These are phyloP conservation scores for Elongisporangium anandrum DNA, from an alignment of 352 stramenopile genomes.

Conservation along the genomic window DNA sequence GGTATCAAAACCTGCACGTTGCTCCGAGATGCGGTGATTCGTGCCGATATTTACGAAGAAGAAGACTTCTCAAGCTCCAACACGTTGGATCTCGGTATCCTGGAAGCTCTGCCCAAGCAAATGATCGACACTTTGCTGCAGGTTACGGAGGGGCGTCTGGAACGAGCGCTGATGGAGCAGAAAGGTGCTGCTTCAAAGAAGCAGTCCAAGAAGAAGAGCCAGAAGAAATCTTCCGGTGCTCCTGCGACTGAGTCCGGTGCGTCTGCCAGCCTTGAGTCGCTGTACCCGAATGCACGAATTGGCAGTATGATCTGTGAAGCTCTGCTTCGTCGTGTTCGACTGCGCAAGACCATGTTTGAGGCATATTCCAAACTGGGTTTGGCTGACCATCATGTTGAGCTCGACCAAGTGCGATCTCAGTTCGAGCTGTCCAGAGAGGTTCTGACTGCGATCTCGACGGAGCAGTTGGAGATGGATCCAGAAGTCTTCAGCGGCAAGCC, in stretches of 20 bases:
- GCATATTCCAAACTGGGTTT: constrained; percentile 43
- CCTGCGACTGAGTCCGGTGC: constrained; percentile 1
- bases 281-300: constrained; percentile 51
- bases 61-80: constrained; percentile 90
- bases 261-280: constrained; percentile 13
- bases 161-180: constrained; percentile 33
- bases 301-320: constrained; percentile 52
- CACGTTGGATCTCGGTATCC: constrained; percentile 50
- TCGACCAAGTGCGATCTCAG: constrained; percentile 27
- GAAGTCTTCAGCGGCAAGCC: constrained; percentile 66
- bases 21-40: constrained; percentile 79
- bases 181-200: constrained; percentile 44
- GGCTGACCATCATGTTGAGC: constrained; percentile 35
- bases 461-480: constrained; percentile 59
- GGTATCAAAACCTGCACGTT: constrained; percentile 75
- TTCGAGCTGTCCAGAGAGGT: constrained; percentile 42
- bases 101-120: constrained; percentile 35
- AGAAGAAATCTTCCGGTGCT: constrained; percentile 26
- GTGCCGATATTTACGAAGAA: constrained; percentile 95
- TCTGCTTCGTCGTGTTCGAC: constrained; percentile 50
- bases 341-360: constrained; percentile 41
- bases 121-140: constrained; percentile 34
- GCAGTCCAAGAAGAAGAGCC: constrained; percentile 57
- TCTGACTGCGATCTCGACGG: constrained; percentile 37
- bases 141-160: constrained; percentile 42